Conservation (phyloP, 306 rosid genomes). For the Cucumis sativus region Cucumber_9930_V3 NC_026661.2:3092001-3092500, state of each 20-base stretch:
- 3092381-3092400: constrained; percentile 78
- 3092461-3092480: constrained; percentile 78
- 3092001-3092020: background rate
- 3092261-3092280: constrained; percentile 86
- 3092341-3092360: constrained; percentile 67
- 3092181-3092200: constrained; percentile 70
- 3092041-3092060: background rate
- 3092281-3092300: constrained; percentile 83
- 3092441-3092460: constrained; percentile 62
- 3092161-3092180: constrained; percentile 81
- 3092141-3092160: constrained; percentile 86
- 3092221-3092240: constrained; percentile 60
- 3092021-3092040: background rate
- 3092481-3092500: constrained; percentile 74
- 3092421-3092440: constrained; percentile 67
- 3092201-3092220: constrained; percentile 76
- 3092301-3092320: constrained; percentile 58
- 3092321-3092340: constrained; percentile 78
- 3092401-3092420: constrained; percentile 84
- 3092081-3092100: constrained; percentile 13
- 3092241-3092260: constrained; percentile 78
- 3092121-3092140: constrained; percentile 58
- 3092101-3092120: constrained; percentile 72
- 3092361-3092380: constrained; percentile 80
- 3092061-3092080: background rate